Evolutionary conservation across 164 flowering plant genomes (phyloP), one percentile per base, ranked within the genome.

Genomic region (Berberis vulgaris): DNA sequence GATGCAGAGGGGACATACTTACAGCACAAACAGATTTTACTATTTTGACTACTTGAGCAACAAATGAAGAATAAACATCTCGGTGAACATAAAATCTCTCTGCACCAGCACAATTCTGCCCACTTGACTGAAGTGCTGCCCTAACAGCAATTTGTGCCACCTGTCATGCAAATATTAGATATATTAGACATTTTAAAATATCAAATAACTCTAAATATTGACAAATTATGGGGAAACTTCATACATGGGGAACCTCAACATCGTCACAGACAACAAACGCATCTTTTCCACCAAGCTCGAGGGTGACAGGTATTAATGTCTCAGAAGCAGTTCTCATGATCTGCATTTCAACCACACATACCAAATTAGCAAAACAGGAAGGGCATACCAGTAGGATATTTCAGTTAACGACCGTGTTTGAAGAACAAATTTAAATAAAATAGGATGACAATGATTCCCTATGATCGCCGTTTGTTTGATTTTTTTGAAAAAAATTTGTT

Each of bases 211-310:
- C 42, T 8, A 49, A 45, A 67, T 50, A 53, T 46, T 11, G 42
- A 43, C 41, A 72, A 8, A 8, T 46, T 63, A 38, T 46, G 46
- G 57, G 57, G 54, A 63, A 55, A 49, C 64, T 57, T 50, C 86
- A 73, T 93, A 94, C 98, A 77, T 90, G 95, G 49, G 83, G 70
- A 54, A 94, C 83, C 76, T 94, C 93, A 11, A 77, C 97, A 83
- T 94, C 98, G 68, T 94, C 96, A 80, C 98, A 94, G 43, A 94
- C 97, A 71, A 94, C 83, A 79, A 91, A 94, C 66, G 97, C 86
- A 79, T 91, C 98, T 81, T 94, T 94, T 62, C 98, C 98, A 72
- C 97, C 98, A 68, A 91, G 96, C 83, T 91, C 98, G 60, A 94
- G 95, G 45, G 98, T 94, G 50, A 91, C 97, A 52, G 98, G 97